Conservation (phyloP, 2,329 filamentous ascomycete genomes). For the Diaporthe velutina region DNA sequence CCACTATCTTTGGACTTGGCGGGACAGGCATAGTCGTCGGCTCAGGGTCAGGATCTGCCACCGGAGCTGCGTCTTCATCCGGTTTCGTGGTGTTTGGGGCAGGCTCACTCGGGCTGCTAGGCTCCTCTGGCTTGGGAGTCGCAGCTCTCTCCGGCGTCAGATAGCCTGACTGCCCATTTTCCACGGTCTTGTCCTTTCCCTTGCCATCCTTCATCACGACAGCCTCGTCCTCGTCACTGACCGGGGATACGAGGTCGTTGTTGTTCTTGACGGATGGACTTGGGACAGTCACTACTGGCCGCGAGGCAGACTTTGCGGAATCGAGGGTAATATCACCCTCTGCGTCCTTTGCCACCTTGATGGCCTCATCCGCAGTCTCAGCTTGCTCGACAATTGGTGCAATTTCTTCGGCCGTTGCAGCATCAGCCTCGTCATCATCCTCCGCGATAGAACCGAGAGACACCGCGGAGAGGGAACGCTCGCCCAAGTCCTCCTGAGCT, state of each 20-base stretch:
- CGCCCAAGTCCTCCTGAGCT: constrained; percentile 41
- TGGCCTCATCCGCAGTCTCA: constrained; percentile 42
- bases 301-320: constrained; percentile 41
- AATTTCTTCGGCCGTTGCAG: constrained; percentile 40
- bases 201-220: constrained; percentile 50
- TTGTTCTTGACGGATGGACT: constrained; percentile 37
- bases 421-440: constrained; percentile 44
- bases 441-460: constrained; percentile 63
- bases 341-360: constrained; percentile 39
- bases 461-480: constrained; percentile 49
- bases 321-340: constrained; percentile 48
- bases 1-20: constrained; percentile 33
- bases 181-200: constrained; percentile 30
- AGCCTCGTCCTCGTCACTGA: constrained; percentile 57
- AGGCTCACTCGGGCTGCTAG: constrained; percentile 27
- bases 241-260: constrained; percentile 42
- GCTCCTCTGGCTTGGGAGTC: constrained; percentile 19
- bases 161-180: constrained; percentile 28
- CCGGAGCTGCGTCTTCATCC: neutral
- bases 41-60: neutral
- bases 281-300: constrained; percentile 36
- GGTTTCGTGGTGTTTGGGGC: constrained; percentile 28
- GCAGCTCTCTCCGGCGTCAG: constrained; percentile 32
- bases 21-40: neutral
- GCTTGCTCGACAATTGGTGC: constrained; percentile 44